Conservation (phyloP, 345 rosid genomes). For the Sapria himalayana region DNA sequence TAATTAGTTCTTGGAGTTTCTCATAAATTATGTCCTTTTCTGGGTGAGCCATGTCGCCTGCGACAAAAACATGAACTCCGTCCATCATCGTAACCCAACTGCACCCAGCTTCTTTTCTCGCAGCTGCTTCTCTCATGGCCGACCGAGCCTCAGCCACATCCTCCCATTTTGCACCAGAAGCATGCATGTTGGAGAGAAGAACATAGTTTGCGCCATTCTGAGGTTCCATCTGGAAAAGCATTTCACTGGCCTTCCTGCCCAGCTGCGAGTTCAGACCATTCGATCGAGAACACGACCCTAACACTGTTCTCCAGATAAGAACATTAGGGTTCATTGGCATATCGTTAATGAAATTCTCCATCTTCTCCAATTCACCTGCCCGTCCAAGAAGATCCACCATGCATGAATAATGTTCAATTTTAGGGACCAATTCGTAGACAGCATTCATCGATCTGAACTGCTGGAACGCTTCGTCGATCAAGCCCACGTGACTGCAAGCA, state of each 20-base stretch:
- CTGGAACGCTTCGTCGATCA: conserved; percentile 51
- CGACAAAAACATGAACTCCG: conserved; percentile 67
- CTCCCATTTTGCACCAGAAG: conserved; percentile 65
- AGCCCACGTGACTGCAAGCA: conserved; percentile 82
- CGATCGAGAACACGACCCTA: conserved; percentile 63
- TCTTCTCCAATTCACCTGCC: conserved; percentile 56
- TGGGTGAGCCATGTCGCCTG: conserved; percentile 61
- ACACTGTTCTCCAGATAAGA: conserved; percentile 76
- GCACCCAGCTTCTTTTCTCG: conserved; percentile 79
- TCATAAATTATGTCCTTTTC: conserved; percentile 36
- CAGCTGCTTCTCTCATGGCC: conserved; percentile 53
- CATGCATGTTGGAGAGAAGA: conserved; percentile 78
- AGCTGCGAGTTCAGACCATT: conserved; percentile 40
- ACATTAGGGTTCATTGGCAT: conserved; percentile 68
- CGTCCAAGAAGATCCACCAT: conserved; percentile 85
- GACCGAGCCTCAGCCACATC: conserved; percentile 50
- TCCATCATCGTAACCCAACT: conserved; percentile 95
- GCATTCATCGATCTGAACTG: conserved; percentile 57
- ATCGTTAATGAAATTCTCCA: conserved; percentile 37
- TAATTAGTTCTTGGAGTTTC: conserved; percentile 55
- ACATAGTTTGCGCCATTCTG: conserved; percentile 78
- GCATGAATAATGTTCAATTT: conserved; percentile 67
- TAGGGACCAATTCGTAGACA: conserved; percentile 34
- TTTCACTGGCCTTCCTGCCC: conserved; percentile 56
- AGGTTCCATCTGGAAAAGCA: conserved; percentile 62